Percentiles rank a stretch among this genome's conserved stretches.
These are phyloP conservation scores for Vaccinium myrtillus DNA, from an alignment of 148 eudicot genomes.

Conservation along the genomic window DNA sequence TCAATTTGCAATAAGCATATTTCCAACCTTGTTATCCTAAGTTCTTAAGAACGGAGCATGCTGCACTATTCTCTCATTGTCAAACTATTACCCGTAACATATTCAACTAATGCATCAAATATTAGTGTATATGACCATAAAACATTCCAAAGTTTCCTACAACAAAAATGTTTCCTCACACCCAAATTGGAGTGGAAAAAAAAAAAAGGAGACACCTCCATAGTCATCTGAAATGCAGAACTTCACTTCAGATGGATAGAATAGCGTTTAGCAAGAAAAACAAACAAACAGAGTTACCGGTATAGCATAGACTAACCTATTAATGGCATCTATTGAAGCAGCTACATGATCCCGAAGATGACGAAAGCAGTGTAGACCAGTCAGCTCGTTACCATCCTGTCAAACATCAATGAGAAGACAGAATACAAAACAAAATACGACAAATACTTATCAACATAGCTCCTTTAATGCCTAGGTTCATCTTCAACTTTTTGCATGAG, in stretches of 20 bases:
- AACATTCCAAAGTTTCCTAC: neutral
- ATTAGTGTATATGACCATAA: neutral
- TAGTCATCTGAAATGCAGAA: neutral
- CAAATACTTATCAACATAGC: neutral
- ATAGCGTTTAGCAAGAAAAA: neutral
- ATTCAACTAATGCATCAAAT: neutral
- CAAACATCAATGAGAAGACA: neutral
- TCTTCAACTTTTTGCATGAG: constrained; percentile 1
- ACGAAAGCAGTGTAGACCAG: constrained; percentile 97
- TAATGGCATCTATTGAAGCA: constrained; percentile 71
- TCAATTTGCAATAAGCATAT: neutral
- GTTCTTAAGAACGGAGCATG: neutral
- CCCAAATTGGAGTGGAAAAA: neutral
- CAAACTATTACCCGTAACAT: neutral
- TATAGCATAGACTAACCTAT: constrained; percentile 61
- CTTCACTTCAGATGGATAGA: neutral
- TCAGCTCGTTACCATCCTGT: constrained; percentile 88
- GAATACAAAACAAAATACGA: neutral
- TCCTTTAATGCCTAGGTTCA: neutral
- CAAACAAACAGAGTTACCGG: neutral
- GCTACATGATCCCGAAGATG: constrained; percentile 87
- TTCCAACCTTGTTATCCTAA: neutral
- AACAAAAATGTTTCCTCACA: neutral
- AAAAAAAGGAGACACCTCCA: constrained; percentile 1
- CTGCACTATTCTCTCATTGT: neutral